Evolutionary conservation across 2,329 filamentous ascomycete genomes (phyloP).

Genomic region (Colletotrichum salicis): DNA sequence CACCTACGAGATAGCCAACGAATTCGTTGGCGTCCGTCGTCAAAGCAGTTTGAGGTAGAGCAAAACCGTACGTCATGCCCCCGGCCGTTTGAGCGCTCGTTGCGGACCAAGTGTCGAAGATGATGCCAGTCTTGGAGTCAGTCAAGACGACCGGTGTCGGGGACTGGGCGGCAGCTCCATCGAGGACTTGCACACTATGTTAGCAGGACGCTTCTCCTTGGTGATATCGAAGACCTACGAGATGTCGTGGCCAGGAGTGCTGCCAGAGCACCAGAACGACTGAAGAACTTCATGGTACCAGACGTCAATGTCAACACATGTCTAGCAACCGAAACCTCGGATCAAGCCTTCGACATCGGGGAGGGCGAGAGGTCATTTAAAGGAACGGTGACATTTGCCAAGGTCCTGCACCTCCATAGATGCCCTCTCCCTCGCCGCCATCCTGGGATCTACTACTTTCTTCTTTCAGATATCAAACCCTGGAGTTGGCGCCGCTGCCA

Average conservation of each 20-base stretch:
- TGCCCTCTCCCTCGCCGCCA: background rate
- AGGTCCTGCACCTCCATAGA: background rate
- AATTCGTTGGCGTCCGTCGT: conserved; percentile 64
- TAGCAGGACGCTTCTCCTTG: background rate
- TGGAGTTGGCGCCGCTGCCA: conserved; percentile 1
- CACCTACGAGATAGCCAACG: conserved; percentile 66
- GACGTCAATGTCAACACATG: conserved; percentile 16
- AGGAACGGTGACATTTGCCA: background rate
- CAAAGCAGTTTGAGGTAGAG: conserved; percentile 60
- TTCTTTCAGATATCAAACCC: conserved; percentile 6
- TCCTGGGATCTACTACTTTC: conserved; percentile 12
- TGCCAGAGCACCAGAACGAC: conserved; percentile 27
- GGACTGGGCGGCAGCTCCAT: conserved; percentile 35
- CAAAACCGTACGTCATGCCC: conserved; percentile 64
- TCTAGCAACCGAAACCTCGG: conserved; percentile 8
- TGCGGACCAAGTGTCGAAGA: conserved; percentile 62
- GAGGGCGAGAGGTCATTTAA: conserved; percentile 20
- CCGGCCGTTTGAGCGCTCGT: conserved; percentile 48
- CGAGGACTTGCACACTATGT: conserved; percentile 20
- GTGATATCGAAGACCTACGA: conserved; percentile 2
- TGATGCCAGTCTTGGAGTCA: conserved; percentile 61
- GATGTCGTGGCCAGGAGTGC: conserved; percentile 30
- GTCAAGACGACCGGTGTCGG: conserved; percentile 45
- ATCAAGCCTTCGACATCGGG: background rate
- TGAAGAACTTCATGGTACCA: conserved; percentile 34